phyloP scores from a whole-genome alignment of 305 asterid genomes.

The Caryopteris hybrid region DNA sequence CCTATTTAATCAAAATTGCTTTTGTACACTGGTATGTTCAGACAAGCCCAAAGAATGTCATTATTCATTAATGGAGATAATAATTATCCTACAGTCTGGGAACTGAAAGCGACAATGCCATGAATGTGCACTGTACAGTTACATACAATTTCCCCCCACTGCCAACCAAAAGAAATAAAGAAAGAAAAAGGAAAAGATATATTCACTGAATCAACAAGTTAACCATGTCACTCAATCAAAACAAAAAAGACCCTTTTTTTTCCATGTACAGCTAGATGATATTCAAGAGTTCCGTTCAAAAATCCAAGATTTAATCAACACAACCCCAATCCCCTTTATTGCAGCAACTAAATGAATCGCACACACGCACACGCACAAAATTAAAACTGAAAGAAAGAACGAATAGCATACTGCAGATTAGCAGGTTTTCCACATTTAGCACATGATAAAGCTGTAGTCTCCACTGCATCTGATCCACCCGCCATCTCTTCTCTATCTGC shows the following conservation, averaged over 20 bases:
- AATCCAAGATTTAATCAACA: not conserved
- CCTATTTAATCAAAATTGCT: not conserved
- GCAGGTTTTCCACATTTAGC: constrained; percentile 88
- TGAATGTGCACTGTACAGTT: not conserved
- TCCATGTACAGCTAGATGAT: not conserved
- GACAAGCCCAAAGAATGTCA: not conserved
- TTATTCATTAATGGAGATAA: not conserved
- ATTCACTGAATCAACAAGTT: not conserved
- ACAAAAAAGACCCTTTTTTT: not conserved
- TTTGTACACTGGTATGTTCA: not conserved
- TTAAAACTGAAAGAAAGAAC: not conserved
- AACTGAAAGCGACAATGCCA: constrained; percentile 2
- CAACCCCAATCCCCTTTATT: not conserved
- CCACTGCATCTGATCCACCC: constrained; percentile 64
- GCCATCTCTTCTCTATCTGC: constrained; percentile 42
- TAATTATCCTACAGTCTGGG: not conserved
- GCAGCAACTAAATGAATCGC: not conserved
- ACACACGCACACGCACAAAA: not conserved
- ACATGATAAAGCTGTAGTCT: constrained; percentile 47
- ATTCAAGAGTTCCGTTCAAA: not conserved
- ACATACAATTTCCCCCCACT: not conserved
- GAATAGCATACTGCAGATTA: constrained; percentile 66
- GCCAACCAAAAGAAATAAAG: too few relatives aligned
- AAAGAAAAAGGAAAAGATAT: too few relatives aligned
- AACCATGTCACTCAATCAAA: not conserved